Conservation (phyloP, 805 yeast species). For the Cyberlindnera saturnus region DNA sequence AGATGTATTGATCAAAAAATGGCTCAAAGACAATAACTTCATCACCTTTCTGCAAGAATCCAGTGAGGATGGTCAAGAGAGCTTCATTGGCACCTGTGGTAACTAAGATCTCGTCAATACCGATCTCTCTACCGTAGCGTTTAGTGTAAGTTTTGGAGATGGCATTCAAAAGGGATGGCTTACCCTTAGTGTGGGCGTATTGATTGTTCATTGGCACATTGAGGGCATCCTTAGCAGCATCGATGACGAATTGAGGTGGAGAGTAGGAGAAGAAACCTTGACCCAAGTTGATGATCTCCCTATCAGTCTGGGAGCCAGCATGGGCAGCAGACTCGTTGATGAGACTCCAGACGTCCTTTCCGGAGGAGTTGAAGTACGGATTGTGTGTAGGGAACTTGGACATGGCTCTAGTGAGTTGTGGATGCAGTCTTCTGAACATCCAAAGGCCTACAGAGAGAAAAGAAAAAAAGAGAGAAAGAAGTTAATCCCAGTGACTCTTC, state of each 20-base stretch:
- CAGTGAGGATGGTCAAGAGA: constrained; percentile 77
- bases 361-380: constrained; percentile 63
- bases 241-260: constrained; percentile 89
- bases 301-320: constrained; percentile 58
- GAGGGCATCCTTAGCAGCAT: constrained; percentile 74
- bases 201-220: constrained; percentile 76
- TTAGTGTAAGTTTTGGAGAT: constrained; percentile 68
- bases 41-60: constrained; percentile 79
- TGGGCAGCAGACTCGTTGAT: constrained; percentile 93
- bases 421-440: too few species aligned
- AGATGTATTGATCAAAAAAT: constrained; percentile 92
- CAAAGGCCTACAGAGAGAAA: too few species aligned
- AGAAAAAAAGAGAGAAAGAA: too few species aligned
- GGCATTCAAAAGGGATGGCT: constrained; percentile 66
- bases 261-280: constrained; percentile 96
- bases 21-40: constrained; percentile 97
- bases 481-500: too few species aligned
- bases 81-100: constrained; percentile 99
- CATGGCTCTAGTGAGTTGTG: constrained; percentile 9
- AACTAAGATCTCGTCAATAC: constrained; percentile 60
- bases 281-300: constrained; percentile 82
- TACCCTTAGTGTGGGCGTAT: constrained; percentile 88
- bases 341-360: constrained; percentile 91
- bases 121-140: constrained; percentile 50
- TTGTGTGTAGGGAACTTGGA: constrained; percentile 41